These are phyloP conservation scores for Torulaspora gathmanii DNA, from an alignment of 805 yeast species.

Conservation along the genomic window DNA sequence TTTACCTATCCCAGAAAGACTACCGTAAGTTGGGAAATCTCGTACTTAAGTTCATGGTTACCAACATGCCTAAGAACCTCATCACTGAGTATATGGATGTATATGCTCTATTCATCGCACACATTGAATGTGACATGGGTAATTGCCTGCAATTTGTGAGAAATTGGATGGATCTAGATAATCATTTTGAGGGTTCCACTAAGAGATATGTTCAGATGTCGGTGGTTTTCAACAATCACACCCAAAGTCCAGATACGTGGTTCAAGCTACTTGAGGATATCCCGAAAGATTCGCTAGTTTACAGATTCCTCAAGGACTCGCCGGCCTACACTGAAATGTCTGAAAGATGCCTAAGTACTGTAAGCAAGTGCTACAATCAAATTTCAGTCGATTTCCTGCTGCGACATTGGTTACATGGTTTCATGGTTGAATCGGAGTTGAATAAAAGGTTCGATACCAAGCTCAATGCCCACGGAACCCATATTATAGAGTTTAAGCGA, in stretches of 20 bases:
- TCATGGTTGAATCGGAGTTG: constrained; percentile 6
- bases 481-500: constrained; percentile 16
- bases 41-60: constrained; percentile 17
- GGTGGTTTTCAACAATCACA: constrained; percentile 8
- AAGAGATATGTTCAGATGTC: constrained; percentile 5
- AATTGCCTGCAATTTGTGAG: constrained; percentile 10
- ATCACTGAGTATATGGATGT: constrained; percentile 9
- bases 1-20: constrained; percentile 12
- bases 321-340: constrained; percentile 19
- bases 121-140: constrained; percentile 18
- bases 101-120: constrained; percentile 20
- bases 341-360: constrained; percentile 9
- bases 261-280: constrained; percentile 6
- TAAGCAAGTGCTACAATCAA: constrained; percentile 23
- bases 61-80: constrained; percentile 12
- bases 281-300: constrained; percentile 2
- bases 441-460: constrained; percentile 6
- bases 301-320: constrained; percentile 13
- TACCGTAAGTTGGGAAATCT: constrained; percentile 15
- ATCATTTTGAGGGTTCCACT: not conserved
- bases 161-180: not conserved
- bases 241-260: constrained; percentile 10
- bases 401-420: constrained; percentile 15
- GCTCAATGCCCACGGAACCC: constrained; percentile 1
- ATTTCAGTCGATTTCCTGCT: constrained; percentile 14